phyloP scores from a whole-genome alignment of 306 rosid genomes.

The Senna siamea region DNA sequence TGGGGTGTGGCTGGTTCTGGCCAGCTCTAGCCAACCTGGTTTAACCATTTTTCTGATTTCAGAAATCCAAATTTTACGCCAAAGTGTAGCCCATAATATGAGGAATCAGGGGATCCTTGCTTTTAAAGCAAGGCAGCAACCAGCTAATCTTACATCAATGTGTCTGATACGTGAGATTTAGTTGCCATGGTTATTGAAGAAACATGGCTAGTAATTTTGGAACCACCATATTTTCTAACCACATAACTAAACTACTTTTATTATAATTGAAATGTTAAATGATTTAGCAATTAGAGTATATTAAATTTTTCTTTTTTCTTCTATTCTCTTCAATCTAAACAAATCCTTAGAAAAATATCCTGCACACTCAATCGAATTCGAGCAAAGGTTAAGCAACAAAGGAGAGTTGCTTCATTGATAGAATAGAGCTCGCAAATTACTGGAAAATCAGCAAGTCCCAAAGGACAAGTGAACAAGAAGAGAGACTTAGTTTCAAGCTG shows the following conservation, averaged over 20 bases:
- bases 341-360: too few species aligned
- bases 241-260: not conserved
- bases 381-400: too few species aligned
- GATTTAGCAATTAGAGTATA: too few species aligned
- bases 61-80: not conserved
- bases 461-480: too few species aligned
- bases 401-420: too few species aligned
- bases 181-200: too few species aligned
- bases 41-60: not conserved
- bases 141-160: not conserved
- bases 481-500: too few species aligned
- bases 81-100: not conserved
- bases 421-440: not conserved
- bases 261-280: not conserved
- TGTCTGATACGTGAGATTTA: not conserved
- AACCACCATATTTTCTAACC: not conserved
- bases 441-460: slow-evolving; percentile 15
- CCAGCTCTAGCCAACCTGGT: not conserved
- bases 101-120: not conserved
- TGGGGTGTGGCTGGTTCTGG: not conserved
- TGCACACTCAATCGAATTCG: too few species aligned
- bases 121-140: not conserved
- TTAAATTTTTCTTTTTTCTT: too few species aligned
- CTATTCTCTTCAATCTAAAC: too few species aligned
- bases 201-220: not conserved